A percentile compares a stretch with the other conserved stretches of the same genome.
phyloP scores from a whole-genome alignment of 768 basidiomycete species.

The Termitomyces sp. region DNA sequence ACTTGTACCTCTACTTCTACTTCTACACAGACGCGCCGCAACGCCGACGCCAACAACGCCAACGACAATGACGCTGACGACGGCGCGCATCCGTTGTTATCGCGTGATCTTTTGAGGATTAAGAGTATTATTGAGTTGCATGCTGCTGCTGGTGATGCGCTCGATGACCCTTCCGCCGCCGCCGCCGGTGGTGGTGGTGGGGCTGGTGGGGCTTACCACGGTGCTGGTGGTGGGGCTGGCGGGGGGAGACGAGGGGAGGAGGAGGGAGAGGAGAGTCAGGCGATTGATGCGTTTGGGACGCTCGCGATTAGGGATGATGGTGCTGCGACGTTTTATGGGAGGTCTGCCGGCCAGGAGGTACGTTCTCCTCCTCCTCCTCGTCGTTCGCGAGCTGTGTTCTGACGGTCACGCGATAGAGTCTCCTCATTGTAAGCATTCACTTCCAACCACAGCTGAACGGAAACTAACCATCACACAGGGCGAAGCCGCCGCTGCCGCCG shows the following conservation, averaged over 20 bases:
- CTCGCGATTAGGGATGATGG: conserved; percentile 66
- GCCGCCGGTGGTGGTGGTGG: too few species aligned
- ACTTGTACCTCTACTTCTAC: too few species aligned
- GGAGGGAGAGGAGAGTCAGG: conserved; percentile 36
- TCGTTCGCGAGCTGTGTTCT: neutral
- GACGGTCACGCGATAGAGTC: conserved; percentile 30
- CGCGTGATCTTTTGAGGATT: conserved; percentile 54
- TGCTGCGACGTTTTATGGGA: conserved; percentile 65
- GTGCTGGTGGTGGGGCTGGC: too few species aligned
- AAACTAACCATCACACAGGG: conserved; percentile 21
- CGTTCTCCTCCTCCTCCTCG: conserved; percentile 14
- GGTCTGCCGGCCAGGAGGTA: conserved; percentile 71
- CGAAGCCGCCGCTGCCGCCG: conserved; percentile 18
- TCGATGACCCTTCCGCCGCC: neutral
- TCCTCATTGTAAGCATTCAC: conserved; percentile 43
- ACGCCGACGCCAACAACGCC: too few species aligned
- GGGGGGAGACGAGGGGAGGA: conserved; percentile 18
- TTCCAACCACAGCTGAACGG: neutral
- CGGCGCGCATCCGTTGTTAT: conserved; percentile 57
- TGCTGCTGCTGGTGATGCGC: conserved; percentile 29
- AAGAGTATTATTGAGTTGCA: conserved; percentile 70
- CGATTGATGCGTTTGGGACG: conserved; percentile 67
- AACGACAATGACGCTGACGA: too few species aligned
- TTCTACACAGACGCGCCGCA: too few species aligned
- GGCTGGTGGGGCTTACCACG: too few species aligned